These are phyloP conservation scores for Inonotus obliquus DNA, from an alignment of 1,284 basidiomycete genomes.

Conservation along the genomic window DNA sequence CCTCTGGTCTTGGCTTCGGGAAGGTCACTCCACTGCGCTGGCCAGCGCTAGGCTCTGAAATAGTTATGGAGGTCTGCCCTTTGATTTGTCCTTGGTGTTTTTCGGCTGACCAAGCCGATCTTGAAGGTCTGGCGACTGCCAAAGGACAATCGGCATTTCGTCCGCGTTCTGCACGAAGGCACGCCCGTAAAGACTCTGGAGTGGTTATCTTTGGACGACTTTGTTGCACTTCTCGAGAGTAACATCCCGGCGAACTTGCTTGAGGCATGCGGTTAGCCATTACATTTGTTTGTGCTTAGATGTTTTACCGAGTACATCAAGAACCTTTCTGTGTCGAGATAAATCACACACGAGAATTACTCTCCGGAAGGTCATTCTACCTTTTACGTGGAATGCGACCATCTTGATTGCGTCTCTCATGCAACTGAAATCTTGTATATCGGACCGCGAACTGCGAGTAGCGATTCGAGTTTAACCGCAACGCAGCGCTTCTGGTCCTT, in stretches of 20 bases:
- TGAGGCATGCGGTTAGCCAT: conserved; percentile 22
- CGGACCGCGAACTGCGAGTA: neutral
- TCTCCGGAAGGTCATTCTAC: no score
- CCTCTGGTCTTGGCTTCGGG: conserved; percentile 42
- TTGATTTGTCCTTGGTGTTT: no score
- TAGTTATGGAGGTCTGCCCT: conserved; percentile 42
- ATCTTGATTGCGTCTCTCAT: no score
- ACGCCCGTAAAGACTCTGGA: conserved; percentile 34
- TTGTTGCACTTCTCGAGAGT: conserved; percentile 33
- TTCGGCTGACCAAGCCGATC: neutral
- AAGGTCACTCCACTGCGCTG: conserved; percentile 35
- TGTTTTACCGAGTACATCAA: no score
- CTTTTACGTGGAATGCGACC: no score
- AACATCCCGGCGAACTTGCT: conserved; percentile 38
- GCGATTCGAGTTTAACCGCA: no score
- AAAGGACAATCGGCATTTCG: conserved; percentile 26
- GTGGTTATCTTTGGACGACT: conserved; percentile 36
- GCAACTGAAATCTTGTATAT: no score
- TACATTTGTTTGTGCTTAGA: neutral
- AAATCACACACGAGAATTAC: no score
- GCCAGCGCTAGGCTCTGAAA: conserved; percentile 48
- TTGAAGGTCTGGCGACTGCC: conserved; percentile 39
- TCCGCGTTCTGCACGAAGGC: conserved; percentile 46
- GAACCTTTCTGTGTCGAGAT: no score
- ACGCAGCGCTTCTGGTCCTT: no score